phyloP scores from a whole-genome alignment of 148 eudicot genomes.

The Chenopodium quinoa region DNA sequence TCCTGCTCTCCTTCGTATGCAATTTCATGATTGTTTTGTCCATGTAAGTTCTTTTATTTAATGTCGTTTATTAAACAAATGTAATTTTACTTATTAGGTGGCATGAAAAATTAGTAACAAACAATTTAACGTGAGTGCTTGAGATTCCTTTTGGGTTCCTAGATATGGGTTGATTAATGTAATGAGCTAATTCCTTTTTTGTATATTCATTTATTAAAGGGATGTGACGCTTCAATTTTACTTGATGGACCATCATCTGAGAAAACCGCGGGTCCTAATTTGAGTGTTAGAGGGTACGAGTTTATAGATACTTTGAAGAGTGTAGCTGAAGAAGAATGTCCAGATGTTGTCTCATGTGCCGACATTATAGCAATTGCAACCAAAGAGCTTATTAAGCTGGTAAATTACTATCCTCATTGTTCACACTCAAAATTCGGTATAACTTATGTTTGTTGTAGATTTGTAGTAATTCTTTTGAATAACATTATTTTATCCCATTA shows the following conservation, averaged over 20 bases:
- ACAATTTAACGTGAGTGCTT: no score
- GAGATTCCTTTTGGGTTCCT: no score
- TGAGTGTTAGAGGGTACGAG: slow-evolving; percentile 20
- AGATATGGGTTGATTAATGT: not conserved
- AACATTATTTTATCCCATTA: no score
- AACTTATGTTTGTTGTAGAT: no score
- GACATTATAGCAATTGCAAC: slow-evolving; percentile 26
- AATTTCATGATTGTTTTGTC: slow-evolving; percentile 27
- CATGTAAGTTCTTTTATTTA: slow-evolving; percentile 1
- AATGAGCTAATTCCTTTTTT: not conserved
- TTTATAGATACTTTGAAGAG: slow-evolving; percentile 15
- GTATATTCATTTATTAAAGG: not conserved
- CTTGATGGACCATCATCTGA: slow-evolving; percentile 10
- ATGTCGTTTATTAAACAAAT: no score
- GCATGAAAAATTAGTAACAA: no score
- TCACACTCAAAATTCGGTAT: not conserved
- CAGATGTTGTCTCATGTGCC: slow-evolving; percentile 20
- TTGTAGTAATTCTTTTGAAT: no score
- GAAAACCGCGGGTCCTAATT: slow-evolving; percentile 20
- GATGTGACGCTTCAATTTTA: slow-evolving; percentile 30
- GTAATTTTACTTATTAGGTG: no score
- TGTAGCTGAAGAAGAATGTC: slow-evolving; percentile 13
- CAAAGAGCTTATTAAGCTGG: slow-evolving; percentile 16
- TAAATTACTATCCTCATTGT: not conserved
- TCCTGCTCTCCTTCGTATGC: slow-evolving; percentile 25